These are phyloP conservation scores for Orbilia javanica DNA, from an alignment of 2,329 filamentous ascomycete genomes.

Conservation along the genomic window DNA sequence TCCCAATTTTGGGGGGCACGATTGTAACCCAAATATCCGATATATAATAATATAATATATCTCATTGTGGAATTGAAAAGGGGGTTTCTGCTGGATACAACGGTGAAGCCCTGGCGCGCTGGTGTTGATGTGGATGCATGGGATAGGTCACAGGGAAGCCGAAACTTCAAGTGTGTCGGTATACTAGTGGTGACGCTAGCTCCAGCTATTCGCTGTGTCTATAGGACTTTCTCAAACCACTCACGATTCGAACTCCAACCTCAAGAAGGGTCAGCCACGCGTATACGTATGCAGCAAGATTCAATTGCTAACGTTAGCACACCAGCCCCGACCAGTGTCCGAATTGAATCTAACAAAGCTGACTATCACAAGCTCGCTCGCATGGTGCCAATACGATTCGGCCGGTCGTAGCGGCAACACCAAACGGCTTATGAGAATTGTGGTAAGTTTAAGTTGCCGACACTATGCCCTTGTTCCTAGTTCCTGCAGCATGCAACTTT, in stretches of 20 bases:
- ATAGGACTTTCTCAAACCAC: background rate
- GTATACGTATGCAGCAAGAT: background rate
- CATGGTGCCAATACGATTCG: background rate
- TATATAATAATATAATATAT: background rate
- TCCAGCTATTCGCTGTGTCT: background rate
- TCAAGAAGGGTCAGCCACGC: background rate
- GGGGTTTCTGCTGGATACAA: background rate
- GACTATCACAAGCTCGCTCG: background rate
- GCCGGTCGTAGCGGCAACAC: background rate
- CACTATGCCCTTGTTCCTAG: background rate
- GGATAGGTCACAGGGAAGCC: background rate
- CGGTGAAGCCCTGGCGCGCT: background rate
- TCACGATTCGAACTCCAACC: background rate
- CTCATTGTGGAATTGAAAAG: no score
- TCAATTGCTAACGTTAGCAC: background rate
- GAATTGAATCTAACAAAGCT: background rate
- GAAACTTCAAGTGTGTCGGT: conserved; percentile 1
- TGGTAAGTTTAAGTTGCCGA: background rate
- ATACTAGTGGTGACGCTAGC: background rate
- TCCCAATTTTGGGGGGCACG: background rate
- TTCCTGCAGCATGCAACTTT: conserved; percentile 7
- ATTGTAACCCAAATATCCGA: background rate
- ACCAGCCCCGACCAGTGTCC: no score
- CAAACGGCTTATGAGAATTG: background rate
- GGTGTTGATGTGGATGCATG: background rate